phyloP scores from a whole-genome alignment of 2,329 filamentous ascomycete genomes.

The Sporothrix sp. region DNA sequence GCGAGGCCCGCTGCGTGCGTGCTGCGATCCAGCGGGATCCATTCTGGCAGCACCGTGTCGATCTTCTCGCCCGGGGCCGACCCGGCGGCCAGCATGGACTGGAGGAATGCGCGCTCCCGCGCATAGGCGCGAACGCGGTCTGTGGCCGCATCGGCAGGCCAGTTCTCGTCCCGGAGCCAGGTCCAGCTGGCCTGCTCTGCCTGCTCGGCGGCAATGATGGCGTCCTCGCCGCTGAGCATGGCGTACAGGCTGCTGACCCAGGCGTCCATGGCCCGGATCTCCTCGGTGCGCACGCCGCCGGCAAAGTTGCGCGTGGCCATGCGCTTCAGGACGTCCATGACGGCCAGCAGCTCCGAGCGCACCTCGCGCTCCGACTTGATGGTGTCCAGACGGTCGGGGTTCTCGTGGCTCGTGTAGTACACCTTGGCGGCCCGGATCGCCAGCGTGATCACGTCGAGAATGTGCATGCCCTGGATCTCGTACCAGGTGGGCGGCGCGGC shows the following conservation, averaged over 20 bases:
- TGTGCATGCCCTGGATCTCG: slow-evolving; percentile 82
- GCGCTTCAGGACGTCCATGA: slow-evolving; percentile 84
- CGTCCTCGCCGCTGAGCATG: slow-evolving; percentile 68
- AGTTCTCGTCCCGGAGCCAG: slow-evolving; percentile 69
- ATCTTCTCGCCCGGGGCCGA: slow-evolving; percentile 22
- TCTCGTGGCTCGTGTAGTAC: slow-evolving; percentile 89
- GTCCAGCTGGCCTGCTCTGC: slow-evolving; percentile 64
- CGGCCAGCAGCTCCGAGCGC: slow-evolving; percentile 69
- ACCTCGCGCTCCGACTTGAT: slow-evolving; percentile 85
- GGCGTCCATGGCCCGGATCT: slow-evolving; percentile 61
- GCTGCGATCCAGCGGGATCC: slow-evolving; percentile 46
- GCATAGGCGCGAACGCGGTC: slow-evolving; percentile 51
- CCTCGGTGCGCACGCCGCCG: slow-evolving; percentile 68
- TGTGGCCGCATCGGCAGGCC: slow-evolving; percentile 36
- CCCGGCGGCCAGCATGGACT: slow-evolving; percentile 46
- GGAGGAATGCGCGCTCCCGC: slow-evolving; percentile 72
- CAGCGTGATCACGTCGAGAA: slow-evolving; percentile 85
- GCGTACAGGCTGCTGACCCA: slow-evolving; percentile 74
- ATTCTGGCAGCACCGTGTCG: slow-evolving; percentile 54
- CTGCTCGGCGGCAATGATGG: slow-evolving; percentile 62
- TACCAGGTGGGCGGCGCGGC: slow-evolving; percentile 52
- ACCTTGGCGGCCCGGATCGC: slow-evolving; percentile 94
- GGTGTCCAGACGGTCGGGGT: slow-evolving; percentile 71
- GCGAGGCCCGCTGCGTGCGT: slow-evolving; percentile 6
- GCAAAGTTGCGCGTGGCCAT: slow-evolving; percentile 83